Evolutionary conservation across 257 asterid species (phyloP), one percentile per base, ranked within the genome.

Genomic region (Plectranthus barbatus): DNA sequence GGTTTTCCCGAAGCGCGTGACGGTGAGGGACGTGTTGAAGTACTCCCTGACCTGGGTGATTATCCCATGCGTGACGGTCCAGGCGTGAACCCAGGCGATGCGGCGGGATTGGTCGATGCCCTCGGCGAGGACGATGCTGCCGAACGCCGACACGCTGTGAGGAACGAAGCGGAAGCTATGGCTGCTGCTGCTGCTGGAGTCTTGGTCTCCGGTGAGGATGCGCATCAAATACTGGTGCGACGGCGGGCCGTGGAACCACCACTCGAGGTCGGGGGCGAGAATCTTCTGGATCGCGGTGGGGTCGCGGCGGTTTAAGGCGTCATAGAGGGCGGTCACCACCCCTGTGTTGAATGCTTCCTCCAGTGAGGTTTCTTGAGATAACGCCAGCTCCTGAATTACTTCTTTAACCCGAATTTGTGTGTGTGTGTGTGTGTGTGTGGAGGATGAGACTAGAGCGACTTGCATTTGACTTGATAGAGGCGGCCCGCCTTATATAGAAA

Each of bases 201-300:
- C 80, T 41, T 78, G 50, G 10, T 80, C 67, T 15, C 99, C 99
- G 76, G 99, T 93, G 67, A 93, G 90, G 6, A 90, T 77, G 84
- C 84, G 96, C 99, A 90, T 93, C 87, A 90, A 85, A 81, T 77
- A 90, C 80, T 93, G 99, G 85, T 90, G 84, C 3, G 96, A 72
- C 7, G 99, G 99, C 20, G 99, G 99, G 71, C 97, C 99, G 64
- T 93, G 99, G 87, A 93, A 93, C 99, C 99, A 93, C 99, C 99
- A 93, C 97, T 93, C 99, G 72, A 93, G 94, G 67, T 93, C 99
- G 21, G 95, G 49, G 79, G 92, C 90, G 55, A 93, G 86, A 62
- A 93, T 86, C 67, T 74, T 60, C 78, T 84, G 92, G 86, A 90
- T 83, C 56, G 52, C 64, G 64, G 59, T 90, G 56, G 79, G 86